Base-by-base conservation (phyloP, 345 rosid species). In the Toxicodendron radicans region DNA sequence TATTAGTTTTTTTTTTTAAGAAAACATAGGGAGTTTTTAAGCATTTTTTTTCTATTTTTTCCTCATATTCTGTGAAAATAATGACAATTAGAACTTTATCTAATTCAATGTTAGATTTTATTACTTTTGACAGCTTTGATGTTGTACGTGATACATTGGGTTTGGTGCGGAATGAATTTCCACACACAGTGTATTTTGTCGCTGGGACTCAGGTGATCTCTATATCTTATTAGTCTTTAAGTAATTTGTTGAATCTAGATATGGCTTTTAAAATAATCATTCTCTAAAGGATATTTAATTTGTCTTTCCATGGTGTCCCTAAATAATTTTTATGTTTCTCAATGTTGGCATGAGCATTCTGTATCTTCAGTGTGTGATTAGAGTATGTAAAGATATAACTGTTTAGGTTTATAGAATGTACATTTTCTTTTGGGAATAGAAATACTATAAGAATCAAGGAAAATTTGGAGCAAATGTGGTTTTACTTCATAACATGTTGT, bases 161-260 rank as follows among this genome's bases (percentile, higher is more conserved):
- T 63, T 81, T 94, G 83, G 88, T 88, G 43, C 88, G 97, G 76
- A 90, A 85, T 24, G 97, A 92, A 75, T 92, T 96, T 81, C 97
- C 99, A 5, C 95, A 95, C 80, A 86, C 91, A 0, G 80, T 83
- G 46, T 95, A 91, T 83, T 88, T 92, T 70, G 90, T 96, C 68
- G 91, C 98, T 17, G 98, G 97, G 48, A 93, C 98, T 78, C 98
- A 95, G 87, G 98, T 93, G 60, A 73, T 81, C 58, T 54, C 51
- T 66, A 24, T 45, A 38, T 58, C 21, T 71, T 70, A 5, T 12
- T 45, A 38, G 72, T 65, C 17, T 57, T 57, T 64, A 17, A 5
- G 41, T 58, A 48, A 24, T 27, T 7, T 2, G 16, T 21, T 16
- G 11, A 43, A 43, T 4, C 38, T 17, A 35, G 4, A 45, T 27